Conservation (phyloP, 1,284 basidiomycete genomes). For the Heterobasidion parviporum region DNA sequence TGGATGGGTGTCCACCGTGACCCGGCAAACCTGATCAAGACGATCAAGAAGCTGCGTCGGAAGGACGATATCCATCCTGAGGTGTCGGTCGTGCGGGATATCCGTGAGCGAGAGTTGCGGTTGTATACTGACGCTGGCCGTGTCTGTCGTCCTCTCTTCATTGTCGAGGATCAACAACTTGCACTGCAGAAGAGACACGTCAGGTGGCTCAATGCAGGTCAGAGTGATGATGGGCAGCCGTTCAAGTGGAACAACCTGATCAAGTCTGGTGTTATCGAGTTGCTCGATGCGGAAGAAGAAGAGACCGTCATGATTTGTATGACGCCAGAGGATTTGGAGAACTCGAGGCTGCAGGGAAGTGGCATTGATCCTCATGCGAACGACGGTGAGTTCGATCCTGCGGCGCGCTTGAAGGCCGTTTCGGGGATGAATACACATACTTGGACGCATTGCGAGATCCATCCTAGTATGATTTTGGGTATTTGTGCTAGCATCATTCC, state of each 20-base stretch:
- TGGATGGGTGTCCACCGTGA: slow-evolving; percentile 99
- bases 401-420: slow-evolving; percentile 78
- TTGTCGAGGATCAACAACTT: slow-evolving; percentile 89
- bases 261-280: slow-evolving; percentile 85
- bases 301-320: slow-evolving; percentile 99
- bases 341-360: slow-evolving; percentile 61
- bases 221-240: slow-evolving; percentile 46
- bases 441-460: slow-evolving; percentile 99
- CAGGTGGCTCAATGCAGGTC: slow-evolving; percentile 55
- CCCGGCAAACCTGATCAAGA: slow-evolving; percentile 86
- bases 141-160: slow-evolving; percentile 94
- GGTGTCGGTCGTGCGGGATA: slow-evolving; percentile 95
- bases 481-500: slow-evolving; percentile 99
- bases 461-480: slow-evolving; percentile 98
- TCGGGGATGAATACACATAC: slow-evolving; percentile 65
- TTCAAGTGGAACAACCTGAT: slow-evolving; percentile 87
- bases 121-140: slow-evolving; percentile 96
- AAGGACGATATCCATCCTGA: slow-evolving; percentile 96
- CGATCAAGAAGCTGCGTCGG: slow-evolving; percentile 86
- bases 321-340: slow-evolving; percentile 93
- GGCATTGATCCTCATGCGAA: slow-evolving; percentile 53
- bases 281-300: slow-evolving; percentile 97
- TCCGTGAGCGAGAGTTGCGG: slow-evolving; percentile 90
- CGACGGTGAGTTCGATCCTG: slow-evolving; percentile 76
- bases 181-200: slow-evolving; percentile 83